phyloP scores from a whole-genome alignment of 208 protist genomes.

The Leishmania guyanensis region DNA sequence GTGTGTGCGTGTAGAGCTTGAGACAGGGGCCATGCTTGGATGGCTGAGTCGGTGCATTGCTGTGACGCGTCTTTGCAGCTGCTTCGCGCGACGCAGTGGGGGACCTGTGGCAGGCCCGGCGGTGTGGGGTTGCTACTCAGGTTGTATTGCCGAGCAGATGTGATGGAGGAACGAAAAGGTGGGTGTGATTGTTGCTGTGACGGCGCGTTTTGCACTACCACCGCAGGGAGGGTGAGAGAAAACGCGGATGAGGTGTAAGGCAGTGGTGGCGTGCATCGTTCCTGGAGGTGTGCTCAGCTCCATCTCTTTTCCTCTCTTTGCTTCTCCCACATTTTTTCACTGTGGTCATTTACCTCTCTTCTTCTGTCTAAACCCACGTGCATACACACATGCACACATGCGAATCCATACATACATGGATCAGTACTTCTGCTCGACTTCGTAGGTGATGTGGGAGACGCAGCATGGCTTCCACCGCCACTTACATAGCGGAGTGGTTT shows the following conservation, averaged over 20 bases:
- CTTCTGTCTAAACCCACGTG: neutral
- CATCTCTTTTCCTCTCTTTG: neutral
- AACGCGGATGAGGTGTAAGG: neutral
- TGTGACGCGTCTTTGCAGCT: neutral
- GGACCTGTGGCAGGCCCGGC: neutral
- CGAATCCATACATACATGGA: neutral
- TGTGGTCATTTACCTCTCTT: neutral
- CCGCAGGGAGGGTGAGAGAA: neutral
- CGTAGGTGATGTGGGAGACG: neutral
- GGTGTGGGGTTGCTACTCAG: neutral
- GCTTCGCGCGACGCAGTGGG: neutral
- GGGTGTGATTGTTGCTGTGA: neutral
- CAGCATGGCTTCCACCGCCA: conserved; percentile 20
- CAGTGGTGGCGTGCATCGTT: neutral
- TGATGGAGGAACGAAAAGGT: neutral
- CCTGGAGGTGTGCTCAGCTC: neutral
- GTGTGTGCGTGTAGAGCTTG: neutral
- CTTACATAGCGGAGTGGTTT: conserved; percentile 42
- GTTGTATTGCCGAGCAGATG: neutral
- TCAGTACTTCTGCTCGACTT: neutral
- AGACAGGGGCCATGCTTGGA: neutral
- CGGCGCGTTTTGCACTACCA: neutral
- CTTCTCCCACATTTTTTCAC: neutral
- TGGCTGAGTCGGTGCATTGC: neutral
- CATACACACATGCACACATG: neutral